phyloP scores from a whole-genome alignment of 495 filamentous ascomycete genomes.

The Tuber indicum region DNA sequence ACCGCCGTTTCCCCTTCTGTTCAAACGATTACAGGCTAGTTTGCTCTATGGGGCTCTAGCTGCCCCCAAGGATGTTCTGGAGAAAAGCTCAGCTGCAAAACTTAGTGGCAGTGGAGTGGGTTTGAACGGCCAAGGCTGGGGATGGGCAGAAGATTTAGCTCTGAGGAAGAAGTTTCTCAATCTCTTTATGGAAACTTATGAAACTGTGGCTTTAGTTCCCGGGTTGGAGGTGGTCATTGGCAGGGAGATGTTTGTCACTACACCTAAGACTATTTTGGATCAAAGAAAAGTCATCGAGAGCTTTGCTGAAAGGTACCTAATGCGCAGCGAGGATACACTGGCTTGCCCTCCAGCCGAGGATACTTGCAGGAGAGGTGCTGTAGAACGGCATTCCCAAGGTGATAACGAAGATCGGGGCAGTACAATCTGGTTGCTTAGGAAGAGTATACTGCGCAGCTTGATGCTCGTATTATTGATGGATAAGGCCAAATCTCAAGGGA shows the following conservation, averaged over 20 bases:
- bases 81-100: constrained; percentile 42
- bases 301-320: constrained; percentile 55
- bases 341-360: constrained; percentile 35
- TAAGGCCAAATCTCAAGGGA: constrained; percentile 45
- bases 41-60: constrained; percentile 57
- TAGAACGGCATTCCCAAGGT: constrained; percentile 16
- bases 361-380: constrained; percentile 21
- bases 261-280: constrained; percentile 37
- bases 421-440: constrained; percentile 49
- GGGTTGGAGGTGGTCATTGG: constrained; percentile 59
- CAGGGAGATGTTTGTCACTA: constrained; percentile 46
- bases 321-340: constrained; percentile 54
- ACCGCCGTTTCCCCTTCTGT: constrained; percentile 49
- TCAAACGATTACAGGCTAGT: constrained; percentile 58
- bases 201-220: constrained; percentile 48
- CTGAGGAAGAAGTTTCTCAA: constrained; percentile 53
- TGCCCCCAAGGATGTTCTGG: constrained; percentile 51
- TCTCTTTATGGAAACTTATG: constrained; percentile 56
- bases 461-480: constrained; percentile 59
- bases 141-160: constrained; percentile 56
- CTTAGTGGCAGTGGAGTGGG: constrained; percentile 19
- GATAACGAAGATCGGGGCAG: constrained; percentile 44
- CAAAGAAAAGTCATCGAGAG: constrained; percentile 47
- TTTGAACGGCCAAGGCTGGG: constrained; percentile 33
- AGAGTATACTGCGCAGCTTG: constrained; percentile 55